A percentile compares a stretch with the other conserved stretches of the same genome.
Evolutionary conservation across 2,329 filamentous ascomycete genomes (phyloP).

Genomic region (Aspergillus fijiensis): DNA sequence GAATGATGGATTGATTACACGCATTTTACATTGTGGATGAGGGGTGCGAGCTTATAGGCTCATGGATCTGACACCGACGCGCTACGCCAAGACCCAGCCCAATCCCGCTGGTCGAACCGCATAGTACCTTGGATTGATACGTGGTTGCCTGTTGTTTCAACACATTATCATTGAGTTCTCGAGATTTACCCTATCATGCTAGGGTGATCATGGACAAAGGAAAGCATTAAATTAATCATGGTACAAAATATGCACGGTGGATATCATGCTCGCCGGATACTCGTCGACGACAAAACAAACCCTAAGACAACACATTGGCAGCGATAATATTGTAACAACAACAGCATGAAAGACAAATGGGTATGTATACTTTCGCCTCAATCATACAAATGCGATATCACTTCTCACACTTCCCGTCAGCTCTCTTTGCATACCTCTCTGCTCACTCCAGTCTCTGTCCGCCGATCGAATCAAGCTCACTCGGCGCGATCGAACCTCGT

Average conservation of each 20-base stretch:
- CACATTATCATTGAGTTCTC: background rate
- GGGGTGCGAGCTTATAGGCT: background rate
- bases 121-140: background rate
- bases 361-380: background rate
- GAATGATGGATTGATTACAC: background rate
- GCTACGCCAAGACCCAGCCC: background rate
- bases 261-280: constrained; percentile 8
- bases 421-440: constrained; percentile 19
- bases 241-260: background rate
- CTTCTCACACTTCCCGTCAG: constrained; percentile 27
- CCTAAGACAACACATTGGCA: background rate
- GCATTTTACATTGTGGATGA: background rate
- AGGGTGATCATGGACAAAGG: background rate
- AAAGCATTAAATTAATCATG: background rate
- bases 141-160: background rate
- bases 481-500: constrained; percentile 19
- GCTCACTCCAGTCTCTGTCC: constrained; percentile 20
- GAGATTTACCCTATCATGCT: background rate
- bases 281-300: constrained; percentile 5
- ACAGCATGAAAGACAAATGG: background rate
- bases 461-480: constrained; percentile 24
- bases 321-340: too few relatives aligned
- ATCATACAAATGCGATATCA: constrained; percentile 33
- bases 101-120: background rate
- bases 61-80: background rate